phyloP scores from a whole-genome alignment of 345 rosid species.

The Bruguiera gymnorhiza region DNA sequence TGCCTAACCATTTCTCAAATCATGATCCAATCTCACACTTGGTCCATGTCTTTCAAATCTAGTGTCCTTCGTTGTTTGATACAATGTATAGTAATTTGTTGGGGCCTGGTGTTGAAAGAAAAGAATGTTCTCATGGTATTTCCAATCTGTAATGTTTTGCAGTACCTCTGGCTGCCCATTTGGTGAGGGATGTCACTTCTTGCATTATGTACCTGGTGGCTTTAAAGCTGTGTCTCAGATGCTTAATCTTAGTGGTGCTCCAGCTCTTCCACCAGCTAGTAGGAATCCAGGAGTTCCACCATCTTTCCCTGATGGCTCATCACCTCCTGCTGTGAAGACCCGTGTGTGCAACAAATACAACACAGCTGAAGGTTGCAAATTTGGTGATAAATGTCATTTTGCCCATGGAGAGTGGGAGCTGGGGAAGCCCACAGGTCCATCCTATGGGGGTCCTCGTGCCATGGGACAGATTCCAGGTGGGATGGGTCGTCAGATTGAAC shows the following conservation, averaged over 20 bases:
- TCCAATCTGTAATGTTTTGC: conserved; percentile 26
- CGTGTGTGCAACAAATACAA: conserved; percentile 65
- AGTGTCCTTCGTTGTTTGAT: background rate
- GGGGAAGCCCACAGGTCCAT: conserved; percentile 50
- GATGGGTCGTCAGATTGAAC: conserved; percentile 51
- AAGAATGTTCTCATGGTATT: background rate
- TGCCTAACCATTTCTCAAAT: too few relatives aligned
- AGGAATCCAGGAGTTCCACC: conserved; percentile 60
- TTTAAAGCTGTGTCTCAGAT: conserved; percentile 74
- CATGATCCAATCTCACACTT: background rate
- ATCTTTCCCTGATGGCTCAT: conserved; percentile 50
- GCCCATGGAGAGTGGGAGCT: conserved; percentile 89
- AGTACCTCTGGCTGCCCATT: conserved; percentile 97
- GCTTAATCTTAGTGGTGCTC: conserved; percentile 51
- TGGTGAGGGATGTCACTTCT: conserved; percentile 93
- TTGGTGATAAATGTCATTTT: conserved; percentile 76
- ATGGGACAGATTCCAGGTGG: conserved; percentile 43
- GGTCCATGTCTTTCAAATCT: background rate
- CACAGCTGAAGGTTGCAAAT: conserved; percentile 84
- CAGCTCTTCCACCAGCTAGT: conserved; percentile 46
- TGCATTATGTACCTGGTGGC: conserved; percentile 97
- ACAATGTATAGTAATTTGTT: background rate
- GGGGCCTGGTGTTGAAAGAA: background rate
- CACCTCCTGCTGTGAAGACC: conserved; percentile 54
- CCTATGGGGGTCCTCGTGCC: conserved; percentile 57